Percentiles rank a stretch among this genome's conserved stretches.
Conservation (phyloP, 441 rosid species). For the Corymbia citriodora region DNA sequence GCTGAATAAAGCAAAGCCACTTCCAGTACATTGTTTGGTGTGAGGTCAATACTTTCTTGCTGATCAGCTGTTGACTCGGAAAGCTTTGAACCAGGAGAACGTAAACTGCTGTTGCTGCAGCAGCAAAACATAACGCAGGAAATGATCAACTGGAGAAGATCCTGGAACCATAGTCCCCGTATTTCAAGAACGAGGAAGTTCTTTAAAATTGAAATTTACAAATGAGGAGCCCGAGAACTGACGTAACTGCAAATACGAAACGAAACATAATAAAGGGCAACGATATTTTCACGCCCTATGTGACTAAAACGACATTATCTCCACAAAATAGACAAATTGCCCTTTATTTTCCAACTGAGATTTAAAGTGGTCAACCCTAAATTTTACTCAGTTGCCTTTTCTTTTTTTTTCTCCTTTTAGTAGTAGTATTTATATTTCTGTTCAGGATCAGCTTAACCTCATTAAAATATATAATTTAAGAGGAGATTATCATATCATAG, state of each 20-base stretch:
- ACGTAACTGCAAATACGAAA: neutral
- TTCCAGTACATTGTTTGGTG: slow-evolving; percentile 98
- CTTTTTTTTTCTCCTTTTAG: no score
- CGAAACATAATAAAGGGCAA: no score
- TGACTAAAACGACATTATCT: neutral
- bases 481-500: no score
- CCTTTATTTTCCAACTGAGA: neutral
- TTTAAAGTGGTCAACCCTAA: neutral
- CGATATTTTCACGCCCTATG: neutral
- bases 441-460: no score
- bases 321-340: neutral
- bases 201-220: neutral
- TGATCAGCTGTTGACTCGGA: slow-evolving; percentile 60
- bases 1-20: slow-evolving; percentile 4
- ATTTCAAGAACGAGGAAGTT: neutral
- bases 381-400: neutral
- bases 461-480: neutral
- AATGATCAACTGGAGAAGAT: neutral
- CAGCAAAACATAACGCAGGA: slow-evolving; percentile 15
- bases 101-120: slow-evolving; percentile 59
- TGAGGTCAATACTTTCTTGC: slow-evolving; percentile 73
- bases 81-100: slow-evolving; percentile 83
- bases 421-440: neutral
- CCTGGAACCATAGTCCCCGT: neutral
- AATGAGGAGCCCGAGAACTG: neutral